Percentiles rank a stretch among this genome's conserved stretches.
These are phyloP conservation scores for Ophiostoma piceae DNA, from an alignment of 2,329 filamentous ascomycete species.

Conservation along the genomic window DNA sequence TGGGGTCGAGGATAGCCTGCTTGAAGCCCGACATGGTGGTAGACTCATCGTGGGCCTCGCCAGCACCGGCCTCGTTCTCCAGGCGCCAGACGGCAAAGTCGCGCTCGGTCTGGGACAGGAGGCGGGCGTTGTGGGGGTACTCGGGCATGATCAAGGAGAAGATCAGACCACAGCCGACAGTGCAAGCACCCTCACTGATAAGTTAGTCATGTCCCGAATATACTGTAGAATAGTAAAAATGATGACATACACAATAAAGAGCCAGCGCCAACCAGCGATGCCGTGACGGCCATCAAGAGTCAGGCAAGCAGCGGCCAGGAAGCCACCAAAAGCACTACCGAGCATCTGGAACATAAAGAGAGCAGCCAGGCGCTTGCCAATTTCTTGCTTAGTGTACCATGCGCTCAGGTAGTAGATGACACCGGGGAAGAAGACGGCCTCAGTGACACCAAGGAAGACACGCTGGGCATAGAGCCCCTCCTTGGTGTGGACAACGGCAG, in stretches of 20 bases:
- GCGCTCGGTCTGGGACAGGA: slow-evolving; percentile 32
- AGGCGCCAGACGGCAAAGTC: slow-evolving; percentile 35
- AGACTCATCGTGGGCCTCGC: slow-evolving; percentile 36
- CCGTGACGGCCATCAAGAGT: slow-evolving; percentile 14
- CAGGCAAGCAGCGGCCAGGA: slow-evolving; percentile 20
- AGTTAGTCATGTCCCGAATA: neutral
- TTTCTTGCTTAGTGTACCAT: slow-evolving; percentile 23
- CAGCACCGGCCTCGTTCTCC: slow-evolving; percentile 35
- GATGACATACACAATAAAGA: slow-evolving; percentile 22
- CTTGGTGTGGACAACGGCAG: slow-evolving; percentile 31
- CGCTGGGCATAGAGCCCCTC: slow-evolving; percentile 48
- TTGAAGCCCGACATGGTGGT: slow-evolving; percentile 28
- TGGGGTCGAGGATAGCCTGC: slow-evolving; percentile 20
- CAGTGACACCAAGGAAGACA: slow-evolving; percentile 53
- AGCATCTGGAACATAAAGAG: slow-evolving; percentile 21
- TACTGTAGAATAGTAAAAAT: neutral
- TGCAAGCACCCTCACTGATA: slow-evolving; percentile 20
- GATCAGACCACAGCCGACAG: slow-evolving; percentile 12
- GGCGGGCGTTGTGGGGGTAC: slow-evolving; percentile 39
- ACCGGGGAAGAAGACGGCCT: slow-evolving; percentile 57
- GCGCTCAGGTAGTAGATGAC: slow-evolving; percentile 44
- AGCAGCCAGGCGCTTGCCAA: slow-evolving; percentile 20
- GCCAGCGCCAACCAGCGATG: slow-evolving; percentile 22
- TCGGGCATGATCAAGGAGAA: slow-evolving; percentile 27
- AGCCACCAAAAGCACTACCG: slow-evolving; percentile 25